Conservation (phyloP, 148 eudicot genomes). For the Agrostemma githago region DNA sequence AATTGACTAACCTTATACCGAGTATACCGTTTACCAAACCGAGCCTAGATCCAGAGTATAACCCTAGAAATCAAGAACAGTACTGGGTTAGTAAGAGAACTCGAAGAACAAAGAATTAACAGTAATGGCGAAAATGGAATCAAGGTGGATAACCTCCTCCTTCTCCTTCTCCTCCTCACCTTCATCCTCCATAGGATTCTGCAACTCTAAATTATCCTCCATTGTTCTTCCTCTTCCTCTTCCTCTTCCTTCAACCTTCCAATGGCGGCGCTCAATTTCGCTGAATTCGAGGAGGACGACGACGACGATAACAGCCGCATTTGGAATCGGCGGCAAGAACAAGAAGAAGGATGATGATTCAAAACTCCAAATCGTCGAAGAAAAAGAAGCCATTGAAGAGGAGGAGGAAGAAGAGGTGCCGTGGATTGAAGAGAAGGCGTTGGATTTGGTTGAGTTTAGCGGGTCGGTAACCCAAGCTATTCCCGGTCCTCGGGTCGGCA, state of each 20-base stretch:
- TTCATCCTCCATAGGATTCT: neutral
- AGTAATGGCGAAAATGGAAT: neutral
- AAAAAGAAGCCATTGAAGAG: slow-evolving; percentile 24
- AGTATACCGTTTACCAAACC: too few species aligned
- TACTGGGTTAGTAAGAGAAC: too few species aligned
- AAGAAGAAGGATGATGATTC: slow-evolving; percentile 7
- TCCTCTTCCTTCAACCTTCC: neutral
- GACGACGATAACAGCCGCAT: neutral
- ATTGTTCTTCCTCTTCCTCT: neutral
- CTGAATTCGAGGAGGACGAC: neutral
- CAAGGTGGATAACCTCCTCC: neutral
- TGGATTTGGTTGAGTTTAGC: slow-evolving; percentile 84
- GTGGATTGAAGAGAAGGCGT: slow-evolving; percentile 84
- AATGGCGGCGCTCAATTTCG: neutral
- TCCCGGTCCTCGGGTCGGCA: slow-evolving; percentile 81
- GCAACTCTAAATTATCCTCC: neutral
- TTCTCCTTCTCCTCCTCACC: too few species aligned
- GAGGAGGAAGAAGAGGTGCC: slow-evolving; percentile 73
- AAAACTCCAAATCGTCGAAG: neutral
- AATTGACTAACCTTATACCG: too few species aligned
- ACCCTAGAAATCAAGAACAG: too few species aligned
- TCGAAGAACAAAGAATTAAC: too few species aligned
- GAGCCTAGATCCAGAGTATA: too few species aligned
- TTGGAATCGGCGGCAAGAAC: neutral
- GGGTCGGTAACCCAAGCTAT: slow-evolving; percentile 79